These are phyloP conservation scores for Malania oleifera DNA, from an alignment of 164 flowering plant species.

Conservation along the genomic window DNA sequence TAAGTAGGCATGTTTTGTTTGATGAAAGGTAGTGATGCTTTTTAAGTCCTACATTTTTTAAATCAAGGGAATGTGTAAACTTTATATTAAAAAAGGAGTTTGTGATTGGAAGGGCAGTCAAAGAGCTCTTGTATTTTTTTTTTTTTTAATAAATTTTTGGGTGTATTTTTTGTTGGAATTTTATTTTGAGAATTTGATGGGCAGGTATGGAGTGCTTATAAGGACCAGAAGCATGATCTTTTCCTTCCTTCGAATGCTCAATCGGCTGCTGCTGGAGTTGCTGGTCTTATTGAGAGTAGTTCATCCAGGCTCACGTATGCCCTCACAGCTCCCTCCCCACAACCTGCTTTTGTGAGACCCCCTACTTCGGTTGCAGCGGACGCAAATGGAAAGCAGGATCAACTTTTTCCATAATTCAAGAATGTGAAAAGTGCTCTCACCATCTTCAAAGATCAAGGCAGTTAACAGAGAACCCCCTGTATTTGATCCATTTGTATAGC, in stretches of 20 bases:
- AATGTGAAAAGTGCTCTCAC: not conserved
- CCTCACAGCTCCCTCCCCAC: constrained; percentile 73
- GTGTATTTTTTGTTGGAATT: not conserved
- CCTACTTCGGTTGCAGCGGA: constrained; percentile 31
- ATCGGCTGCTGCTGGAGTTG: constrained; percentile 94
- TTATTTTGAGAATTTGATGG: not conserved
- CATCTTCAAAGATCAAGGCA: too few species aligned
- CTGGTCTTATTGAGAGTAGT: constrained; percentile 89
- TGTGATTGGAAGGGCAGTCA: not conserved
- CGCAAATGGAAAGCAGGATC: constrained; percentile 38
- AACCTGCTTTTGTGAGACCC: constrained; percentile 32
- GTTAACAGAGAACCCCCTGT: constrained; percentile 1
- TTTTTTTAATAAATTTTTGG: not conserved
- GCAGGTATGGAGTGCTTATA: constrained; percentile 97
- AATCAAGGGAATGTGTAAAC: too few species aligned
- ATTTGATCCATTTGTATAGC: constrained; percentile 23
- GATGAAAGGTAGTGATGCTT: too few species aligned
- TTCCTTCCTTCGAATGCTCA: constrained; percentile 98
- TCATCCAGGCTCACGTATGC: constrained; percentile 77
- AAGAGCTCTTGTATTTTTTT: not conserved
- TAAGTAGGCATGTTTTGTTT: too few species aligned
- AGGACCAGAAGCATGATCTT: constrained; percentile 97
- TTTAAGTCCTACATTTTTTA: too few species aligned
- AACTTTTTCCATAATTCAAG: constrained; percentile 5
- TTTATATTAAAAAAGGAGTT: too few species aligned